Percentiles rank a stretch among this genome's conserved stretches.
Conservation (phyloP, 345 rosid genomes). For the Eucalyptus pauciflora region DNA sequence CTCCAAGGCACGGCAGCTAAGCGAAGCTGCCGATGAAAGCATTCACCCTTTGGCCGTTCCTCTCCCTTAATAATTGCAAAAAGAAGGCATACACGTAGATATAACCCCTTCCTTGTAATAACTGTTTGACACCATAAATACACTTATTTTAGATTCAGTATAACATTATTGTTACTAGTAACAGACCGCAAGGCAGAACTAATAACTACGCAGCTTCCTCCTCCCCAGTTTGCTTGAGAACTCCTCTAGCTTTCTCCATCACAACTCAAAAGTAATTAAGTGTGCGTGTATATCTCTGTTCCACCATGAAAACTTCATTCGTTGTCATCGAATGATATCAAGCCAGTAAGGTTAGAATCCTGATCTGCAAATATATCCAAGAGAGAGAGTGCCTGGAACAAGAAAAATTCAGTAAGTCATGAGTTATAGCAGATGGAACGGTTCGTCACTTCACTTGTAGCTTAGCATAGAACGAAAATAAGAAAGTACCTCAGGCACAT, state of each 20-base stretch:
- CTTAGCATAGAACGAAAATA: neutral
- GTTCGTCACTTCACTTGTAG: neutral
- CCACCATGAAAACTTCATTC: neutral
- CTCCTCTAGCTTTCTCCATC: neutral
- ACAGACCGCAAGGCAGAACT: neutral
- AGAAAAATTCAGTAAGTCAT: neutral
- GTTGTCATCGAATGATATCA: neutral
- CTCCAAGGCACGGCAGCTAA: neutral
- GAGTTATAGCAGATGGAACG: neutral
- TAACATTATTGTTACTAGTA: neutral
- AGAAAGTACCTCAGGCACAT: conserved; percentile 69
- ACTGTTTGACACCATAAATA: neutral
- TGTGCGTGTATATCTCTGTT: neutral
- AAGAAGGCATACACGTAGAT: neutral
- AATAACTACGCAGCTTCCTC: neutral
- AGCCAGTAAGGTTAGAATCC: neutral
- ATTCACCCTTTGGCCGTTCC: neutral
- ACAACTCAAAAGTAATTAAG: neutral
- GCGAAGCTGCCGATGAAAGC: neutral
- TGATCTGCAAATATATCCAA: conserved; percentile 78
- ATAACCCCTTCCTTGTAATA: neutral
- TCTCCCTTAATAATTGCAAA: neutral
- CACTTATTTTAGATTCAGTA: neutral
- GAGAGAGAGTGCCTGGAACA: conserved; percentile 70
- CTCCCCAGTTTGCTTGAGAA: neutral